These are phyloP conservation scores for Russula ochroleuca DNA, from an alignment of 768 basidiomycete species.

Conservation along the genomic window DNA sequence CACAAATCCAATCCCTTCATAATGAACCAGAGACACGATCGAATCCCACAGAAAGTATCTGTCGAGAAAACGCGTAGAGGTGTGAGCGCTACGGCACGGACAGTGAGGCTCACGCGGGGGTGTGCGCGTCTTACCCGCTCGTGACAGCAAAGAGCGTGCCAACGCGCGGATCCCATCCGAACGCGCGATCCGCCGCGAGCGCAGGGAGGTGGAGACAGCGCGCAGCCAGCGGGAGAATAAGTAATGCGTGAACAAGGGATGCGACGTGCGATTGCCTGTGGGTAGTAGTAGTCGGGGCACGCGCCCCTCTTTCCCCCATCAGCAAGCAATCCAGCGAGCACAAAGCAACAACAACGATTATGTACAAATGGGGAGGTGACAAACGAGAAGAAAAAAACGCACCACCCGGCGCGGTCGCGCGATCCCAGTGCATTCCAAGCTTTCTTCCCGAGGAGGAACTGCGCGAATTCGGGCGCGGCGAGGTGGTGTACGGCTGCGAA, in stretches of 20 bases:
- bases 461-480: constrained; percentile 45
- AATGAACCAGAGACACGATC: constrained; percentile 64
- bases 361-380: neutral
- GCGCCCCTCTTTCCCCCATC: neutral
- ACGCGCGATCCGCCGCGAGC: constrained; percentile 59
- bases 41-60: constrained; percentile 86
- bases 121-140: constrained; percentile 50
- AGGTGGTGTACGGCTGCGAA: constrained; percentile 58
- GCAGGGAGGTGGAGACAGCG: constrained; percentile 47
- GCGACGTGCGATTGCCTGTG: constrained; percentile 64
- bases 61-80: neutral
- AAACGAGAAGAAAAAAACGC: neutral
- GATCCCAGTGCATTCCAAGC: constrained; percentile 38
- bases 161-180: constrained; percentile 63
- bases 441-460: constrained; percentile 44
- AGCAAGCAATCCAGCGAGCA: neutral
- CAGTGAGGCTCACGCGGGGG: neutral
- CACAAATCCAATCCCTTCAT: constrained; percentile 68
- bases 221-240: constrained; percentile 61
- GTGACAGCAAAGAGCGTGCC: constrained; percentile 65
- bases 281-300: neutral
- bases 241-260: constrained; percentile 66
- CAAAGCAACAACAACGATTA: neutral
- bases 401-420: constrained; percentile 14
- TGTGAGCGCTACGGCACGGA: neutral